Evolutionary conservation across 2,329 filamentous ascomycete genomes (phyloP).

Genomic region (Apiospora aurea): DNA sequence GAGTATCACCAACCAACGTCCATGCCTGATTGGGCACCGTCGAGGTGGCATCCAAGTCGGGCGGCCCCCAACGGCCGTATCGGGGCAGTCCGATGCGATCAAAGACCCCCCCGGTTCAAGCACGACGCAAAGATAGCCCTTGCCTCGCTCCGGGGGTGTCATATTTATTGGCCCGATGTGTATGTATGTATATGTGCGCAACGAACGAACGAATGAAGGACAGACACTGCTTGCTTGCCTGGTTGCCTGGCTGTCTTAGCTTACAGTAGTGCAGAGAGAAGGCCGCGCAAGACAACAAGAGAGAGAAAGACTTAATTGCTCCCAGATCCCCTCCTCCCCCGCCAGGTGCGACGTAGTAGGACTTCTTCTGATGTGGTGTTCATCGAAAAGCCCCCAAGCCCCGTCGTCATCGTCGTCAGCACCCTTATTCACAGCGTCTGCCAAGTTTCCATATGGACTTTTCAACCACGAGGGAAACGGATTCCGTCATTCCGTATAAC

Average conservation of each 20-base stretch:
- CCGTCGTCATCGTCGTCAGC: not conserved
- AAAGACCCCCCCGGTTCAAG: not conserved
- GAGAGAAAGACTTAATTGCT: not conserved
- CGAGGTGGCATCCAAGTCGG: not conserved
- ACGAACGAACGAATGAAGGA: not conserved
- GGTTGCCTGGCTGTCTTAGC: not conserved
- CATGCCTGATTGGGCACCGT: conserved; percentile 6
- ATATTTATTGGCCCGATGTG: conserved; percentile 13
- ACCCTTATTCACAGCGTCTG: too few relatives aligned
- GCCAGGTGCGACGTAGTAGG: conserved; percentile 1
- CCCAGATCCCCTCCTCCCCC: not conserved
- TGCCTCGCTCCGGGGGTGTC: not conserved
- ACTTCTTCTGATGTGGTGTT: not conserved
- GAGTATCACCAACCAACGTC: not conserved
- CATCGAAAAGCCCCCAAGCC: not conserved
- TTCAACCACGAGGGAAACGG: not conserved
- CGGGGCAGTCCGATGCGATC: not conserved
- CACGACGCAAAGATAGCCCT: not conserved
- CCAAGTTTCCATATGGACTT: not conserved
- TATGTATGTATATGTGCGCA: not conserved
- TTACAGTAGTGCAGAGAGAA: not conserved
- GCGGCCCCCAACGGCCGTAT: not conserved
- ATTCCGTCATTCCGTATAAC: not conserved
- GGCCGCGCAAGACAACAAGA: not conserved
- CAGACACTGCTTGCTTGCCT: not conserved